phyloP scores from a whole-genome alignment of 2,329 filamentous ascomycete genomes.

The Eutypa lata region DNA sequence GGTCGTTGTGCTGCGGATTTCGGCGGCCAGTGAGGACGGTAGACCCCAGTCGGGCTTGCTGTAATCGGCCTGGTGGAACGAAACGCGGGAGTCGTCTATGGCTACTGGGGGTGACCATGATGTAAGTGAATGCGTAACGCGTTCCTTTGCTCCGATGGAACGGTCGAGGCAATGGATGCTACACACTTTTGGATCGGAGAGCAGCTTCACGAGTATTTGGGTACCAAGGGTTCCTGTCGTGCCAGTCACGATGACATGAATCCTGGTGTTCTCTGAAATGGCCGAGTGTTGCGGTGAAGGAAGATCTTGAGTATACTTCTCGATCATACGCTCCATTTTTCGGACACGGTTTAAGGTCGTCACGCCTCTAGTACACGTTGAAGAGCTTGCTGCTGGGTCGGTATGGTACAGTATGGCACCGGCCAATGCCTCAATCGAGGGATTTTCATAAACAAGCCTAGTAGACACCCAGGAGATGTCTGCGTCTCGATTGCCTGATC shows the following conservation, averaged over 20 bases:
- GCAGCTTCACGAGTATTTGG: conserved; percentile 27
- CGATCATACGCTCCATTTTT: conserved; percentile 3
- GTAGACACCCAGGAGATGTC: conserved; percentile 2
- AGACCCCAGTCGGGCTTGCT: conserved; percentile 4
- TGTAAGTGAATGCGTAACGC: conserved; percentile 3
- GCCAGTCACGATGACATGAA: conserved; percentile 29
- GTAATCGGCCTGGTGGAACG: conserved; percentile 9
- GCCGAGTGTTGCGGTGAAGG: background rate
- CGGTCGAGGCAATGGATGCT: conserved; percentile 25
- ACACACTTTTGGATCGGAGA: conserved; percentile 18
- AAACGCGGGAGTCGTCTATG: background rate
- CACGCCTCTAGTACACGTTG: background rate
- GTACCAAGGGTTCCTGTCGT: conserved; percentile 32
- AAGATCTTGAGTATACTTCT: conserved; percentile 5
- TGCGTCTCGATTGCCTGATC: background rate
- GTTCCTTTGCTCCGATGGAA: conserved; percentile 6
- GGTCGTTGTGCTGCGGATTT: background rate
- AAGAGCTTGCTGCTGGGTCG: background rate
- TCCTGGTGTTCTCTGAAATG: background rate
- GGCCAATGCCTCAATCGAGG: conserved; percentile 9
- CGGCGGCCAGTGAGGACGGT: background rate
- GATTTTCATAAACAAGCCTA: conserved; percentile 12
- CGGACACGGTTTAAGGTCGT: background rate
- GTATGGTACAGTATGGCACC: background rate
- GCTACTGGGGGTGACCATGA: conserved; percentile 4